phyloP scores from a whole-genome alignment of 2,329 filamentous ascomycete species.

The Pseudonectria foliicola region DNA sequence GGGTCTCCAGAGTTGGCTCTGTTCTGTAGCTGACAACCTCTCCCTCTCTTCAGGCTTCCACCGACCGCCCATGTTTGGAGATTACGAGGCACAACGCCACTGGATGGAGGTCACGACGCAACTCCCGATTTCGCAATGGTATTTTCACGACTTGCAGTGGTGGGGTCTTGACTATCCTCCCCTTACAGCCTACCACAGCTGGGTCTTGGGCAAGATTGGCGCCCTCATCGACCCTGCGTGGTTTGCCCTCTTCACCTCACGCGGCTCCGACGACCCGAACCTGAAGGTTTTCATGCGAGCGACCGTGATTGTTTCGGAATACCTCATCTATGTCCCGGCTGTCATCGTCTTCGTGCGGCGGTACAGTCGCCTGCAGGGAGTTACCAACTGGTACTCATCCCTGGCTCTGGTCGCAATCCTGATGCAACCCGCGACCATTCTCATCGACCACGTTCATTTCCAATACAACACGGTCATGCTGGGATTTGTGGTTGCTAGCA shows the following conservation, averaged over 20 bases:
- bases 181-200: constrained; percentile 96
- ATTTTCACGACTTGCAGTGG: constrained; percentile 93
- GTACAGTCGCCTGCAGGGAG: constrained; percentile 66
- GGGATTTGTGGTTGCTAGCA: constrained; percentile 75
- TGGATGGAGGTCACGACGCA: constrained; percentile 98
- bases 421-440: constrained; percentile 82
- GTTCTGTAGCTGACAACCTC: neutral
- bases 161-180: constrained; percentile 98
- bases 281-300: constrained; percentile 96
- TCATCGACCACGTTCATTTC: constrained; percentile 93
- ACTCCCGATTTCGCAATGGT: constrained; percentile 89
- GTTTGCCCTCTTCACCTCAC: constrained; percentile 80
- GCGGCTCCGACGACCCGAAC: constrained; percentile 68
- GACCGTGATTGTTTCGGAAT: constrained; percentile 85
- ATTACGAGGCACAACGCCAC: constrained; percentile 95
- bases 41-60: constrained; percentile 55
- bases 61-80: constrained; percentile 84
- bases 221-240: constrained; percentile 70
- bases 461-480: constrained; percentile 99
- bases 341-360: constrained; percentile 78
- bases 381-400: constrained; percentile 74
- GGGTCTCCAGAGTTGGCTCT: neutral
- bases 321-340: constrained; percentile 80
- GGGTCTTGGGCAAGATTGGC: constrained; percentile 85
- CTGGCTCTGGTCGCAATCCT: constrained; percentile 84